Evolutionary conservation across 1,284 basidiomycete species (phyloP), one percentile per base, ranked within the genome.

Genomic region (Fereydounia khargensis): DNA sequence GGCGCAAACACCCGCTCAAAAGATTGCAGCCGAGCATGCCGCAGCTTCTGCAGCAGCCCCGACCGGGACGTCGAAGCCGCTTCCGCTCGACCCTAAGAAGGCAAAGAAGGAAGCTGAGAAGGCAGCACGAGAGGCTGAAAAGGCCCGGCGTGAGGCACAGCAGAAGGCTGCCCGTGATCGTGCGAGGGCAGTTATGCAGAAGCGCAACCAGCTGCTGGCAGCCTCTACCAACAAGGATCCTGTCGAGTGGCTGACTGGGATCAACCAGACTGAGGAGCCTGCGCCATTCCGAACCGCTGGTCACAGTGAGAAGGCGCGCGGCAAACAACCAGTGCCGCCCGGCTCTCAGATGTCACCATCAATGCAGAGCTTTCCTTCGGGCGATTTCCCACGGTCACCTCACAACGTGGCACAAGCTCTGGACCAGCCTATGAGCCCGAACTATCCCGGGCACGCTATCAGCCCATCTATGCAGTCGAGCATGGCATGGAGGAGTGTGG

Each of bases 111-210:
- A 92, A 77, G 88, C 88, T 1, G 87, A 91, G 75, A 83, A 85
- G 39, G 79, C 87, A 40, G 85, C 86, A 27, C 84, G 84, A 47
- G 90, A 96, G 76, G 87, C 59, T 13, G 90, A 94, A 79, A 85
- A 86, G 74, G 86, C 89, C 54, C 86, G 86, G 56, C 88, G 91
- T 52, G 84, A 86, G 48, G 82, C 88, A 35, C 85, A 84, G 22
- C 84, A 86, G 76, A 84, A 85, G 73, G 78, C 78, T 19, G 79
- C 80, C 47, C 78, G 80, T 66, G 92, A 97, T 67, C 86, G 94
- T 68, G 90, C 94, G 6, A 84, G 94, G 40, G 91, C 91, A 28
- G 94, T 97, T 76, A 87, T 97, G 85, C 85, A 86, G 74, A 96
- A 96, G 80, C 87, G 90, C 24, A 62, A 68, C 25, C 68, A 70